Evolutionary conservation across 2,329 filamentous ascomycete species (phyloP).

Genomic region (Neopestalotiopsis rosae): DNA sequence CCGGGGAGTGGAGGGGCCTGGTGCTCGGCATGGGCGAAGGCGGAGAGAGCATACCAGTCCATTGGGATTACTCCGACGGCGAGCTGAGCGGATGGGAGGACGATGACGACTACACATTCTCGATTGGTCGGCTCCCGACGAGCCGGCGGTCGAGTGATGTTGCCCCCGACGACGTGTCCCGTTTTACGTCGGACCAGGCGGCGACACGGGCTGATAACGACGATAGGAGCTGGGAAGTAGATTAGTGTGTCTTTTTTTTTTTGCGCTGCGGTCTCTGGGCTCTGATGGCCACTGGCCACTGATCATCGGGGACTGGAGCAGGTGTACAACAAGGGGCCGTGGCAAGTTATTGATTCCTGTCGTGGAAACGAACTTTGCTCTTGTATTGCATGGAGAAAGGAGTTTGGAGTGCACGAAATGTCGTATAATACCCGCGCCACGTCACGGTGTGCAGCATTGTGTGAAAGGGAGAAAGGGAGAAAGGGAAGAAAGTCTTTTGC

Average conservation of each 20-base stretch:
- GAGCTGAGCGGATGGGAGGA: constrained; percentile 60
- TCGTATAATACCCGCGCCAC: too few species aligned
- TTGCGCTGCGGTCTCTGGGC: not conserved
- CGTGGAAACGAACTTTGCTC: too few species aligned
- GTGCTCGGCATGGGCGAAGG: constrained; percentile 59
- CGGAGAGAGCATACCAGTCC: constrained; percentile 60
- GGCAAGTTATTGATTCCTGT: too few species aligned
- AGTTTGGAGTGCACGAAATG: too few species aligned
- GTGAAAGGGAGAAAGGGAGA: too few species aligned
- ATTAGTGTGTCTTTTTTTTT: not conserved
- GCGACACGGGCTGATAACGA: not conserved
- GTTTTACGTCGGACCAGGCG: not conserved
- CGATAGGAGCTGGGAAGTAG: not conserved
- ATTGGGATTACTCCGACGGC: constrained; percentile 68
- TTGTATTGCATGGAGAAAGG: too few species aligned
- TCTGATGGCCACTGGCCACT: too few species aligned
- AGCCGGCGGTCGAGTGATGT: constrained; percentile 25
- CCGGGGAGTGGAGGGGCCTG: constrained; percentile 66
- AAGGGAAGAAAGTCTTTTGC: too few species aligned
- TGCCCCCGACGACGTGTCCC: not conserved
- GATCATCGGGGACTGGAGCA: too few species aligned
- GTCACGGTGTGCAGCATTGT: too few species aligned
- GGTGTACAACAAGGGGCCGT: too few species aligned
- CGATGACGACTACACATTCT: constrained; percentile 45
- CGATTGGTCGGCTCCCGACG: constrained; percentile 22